Evolutionary conservation across 73 alveolate species (phyloP).

Genomic region (Paramecium tetraurelia): DNA sequence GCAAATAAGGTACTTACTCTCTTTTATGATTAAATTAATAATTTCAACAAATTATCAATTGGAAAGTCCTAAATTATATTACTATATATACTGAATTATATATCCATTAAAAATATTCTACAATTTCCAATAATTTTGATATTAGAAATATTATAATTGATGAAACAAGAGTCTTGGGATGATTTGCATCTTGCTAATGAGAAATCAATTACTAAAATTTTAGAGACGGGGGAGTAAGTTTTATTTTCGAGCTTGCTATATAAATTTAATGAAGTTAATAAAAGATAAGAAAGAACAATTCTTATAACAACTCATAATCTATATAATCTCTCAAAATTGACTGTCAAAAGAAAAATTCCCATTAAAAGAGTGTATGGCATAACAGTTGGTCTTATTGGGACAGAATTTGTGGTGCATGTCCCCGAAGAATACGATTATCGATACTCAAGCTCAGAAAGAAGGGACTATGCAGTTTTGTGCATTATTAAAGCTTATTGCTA

Average conservation of each 20-base stretch:
- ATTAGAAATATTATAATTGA: not conserved
- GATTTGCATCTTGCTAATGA: slow-evolving; percentile 58
- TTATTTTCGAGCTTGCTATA: slow-evolving; percentile 67
- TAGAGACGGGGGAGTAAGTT: slow-evolving; percentile 69
- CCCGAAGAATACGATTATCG: slow-evolving; percentile 78
- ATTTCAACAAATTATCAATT: not conserved
- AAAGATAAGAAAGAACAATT: slow-evolving; percentile 76
- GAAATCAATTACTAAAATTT: slow-evolving; percentile 39
- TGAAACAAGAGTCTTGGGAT: slow-evolving; percentile 36
- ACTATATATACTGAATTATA: not conserved
- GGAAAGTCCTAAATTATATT: not conserved
- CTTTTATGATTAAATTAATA: not conserved
- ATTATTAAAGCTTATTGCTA: slow-evolving; percentile 35
- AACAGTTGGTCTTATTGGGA: slow-evolving; percentile 58
- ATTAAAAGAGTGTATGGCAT: slow-evolving; percentile 69
- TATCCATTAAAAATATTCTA: not conserved
- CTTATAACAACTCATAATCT: slow-evolving; percentile 72
- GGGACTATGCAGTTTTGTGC: slow-evolving; percentile 49
- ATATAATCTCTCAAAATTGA: slow-evolving; percentile 67
- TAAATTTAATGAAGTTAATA: slow-evolving; percentile 77
- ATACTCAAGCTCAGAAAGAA: slow-evolving; percentile 59
- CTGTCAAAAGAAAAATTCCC: slow-evolving; percentile 74
- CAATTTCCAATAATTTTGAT: not conserved
- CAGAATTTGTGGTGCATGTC: slow-evolving; percentile 72
- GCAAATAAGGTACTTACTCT: not conserved